Percentiles rank a stretch among this genome's conserved stretches.
These are phyloP conservation scores for Cladosporium sp. DNA, from an alignment of 2,329 filamentous ascomycete species.

Conservation along the genomic window DNA sequence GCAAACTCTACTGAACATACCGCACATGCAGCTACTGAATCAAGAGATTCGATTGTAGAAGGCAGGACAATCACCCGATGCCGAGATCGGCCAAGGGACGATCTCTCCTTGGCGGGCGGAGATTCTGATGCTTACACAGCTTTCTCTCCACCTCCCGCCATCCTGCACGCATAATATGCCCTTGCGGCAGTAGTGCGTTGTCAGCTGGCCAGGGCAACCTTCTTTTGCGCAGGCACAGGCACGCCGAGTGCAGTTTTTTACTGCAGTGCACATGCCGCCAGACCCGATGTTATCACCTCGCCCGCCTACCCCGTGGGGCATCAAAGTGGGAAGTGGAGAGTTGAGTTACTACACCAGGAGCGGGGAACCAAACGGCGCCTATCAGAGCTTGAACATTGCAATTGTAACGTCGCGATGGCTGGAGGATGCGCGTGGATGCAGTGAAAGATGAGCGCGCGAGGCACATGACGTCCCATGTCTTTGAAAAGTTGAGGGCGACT, in stretches of 20 bases:
- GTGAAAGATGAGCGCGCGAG: background rate
- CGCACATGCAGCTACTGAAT: no score
- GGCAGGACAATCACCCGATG: background rate
- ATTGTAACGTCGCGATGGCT: slow-evolving; percentile 7
- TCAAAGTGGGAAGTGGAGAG: background rate
- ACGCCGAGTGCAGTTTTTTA: background rate
- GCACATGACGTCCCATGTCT: background rate
- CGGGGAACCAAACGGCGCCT: slow-evolving; percentile 7
- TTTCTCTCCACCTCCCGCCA: slow-evolving; percentile 1
- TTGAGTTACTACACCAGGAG: background rate
- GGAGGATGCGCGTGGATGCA: background rate
- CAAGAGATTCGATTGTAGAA: background rate
- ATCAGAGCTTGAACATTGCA: background rate
- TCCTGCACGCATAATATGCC: background rate
- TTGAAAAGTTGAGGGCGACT: background rate
- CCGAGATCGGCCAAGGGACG: slow-evolving; percentile 7
- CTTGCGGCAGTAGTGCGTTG: background rate
- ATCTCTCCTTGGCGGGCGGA: slow-evolving; percentile 6
- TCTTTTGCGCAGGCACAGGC: background rate
- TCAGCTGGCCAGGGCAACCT: slow-evolving; percentile 2
- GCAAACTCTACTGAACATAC: no score
- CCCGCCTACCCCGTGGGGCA: background rate
- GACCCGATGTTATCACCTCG: background rate
- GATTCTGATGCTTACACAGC: slow-evolving; percentile 5
- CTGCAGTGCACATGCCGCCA: background rate